phyloP scores from a whole-genome alignment of 208 protist species.

The Acanthamoeba royreba region DNA sequence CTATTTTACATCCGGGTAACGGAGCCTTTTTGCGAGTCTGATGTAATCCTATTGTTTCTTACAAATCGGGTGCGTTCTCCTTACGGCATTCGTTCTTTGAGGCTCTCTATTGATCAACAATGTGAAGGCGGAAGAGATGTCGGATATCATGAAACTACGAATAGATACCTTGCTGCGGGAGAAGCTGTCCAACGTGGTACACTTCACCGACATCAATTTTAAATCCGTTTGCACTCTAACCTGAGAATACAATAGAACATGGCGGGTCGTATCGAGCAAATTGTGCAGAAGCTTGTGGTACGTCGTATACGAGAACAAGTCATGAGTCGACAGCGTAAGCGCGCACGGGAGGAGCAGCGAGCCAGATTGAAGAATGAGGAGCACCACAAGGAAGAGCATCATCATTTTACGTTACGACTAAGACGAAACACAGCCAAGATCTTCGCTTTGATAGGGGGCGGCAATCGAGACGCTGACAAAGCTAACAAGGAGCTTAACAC shows the following conservation, averaged over 20 bases:
- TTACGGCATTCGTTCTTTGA: neutral
- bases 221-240: neutral
- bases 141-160: neutral
- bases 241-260: neutral
- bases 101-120: no score
- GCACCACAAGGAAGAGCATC: neutral
- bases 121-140: slow-evolving; percentile 7
- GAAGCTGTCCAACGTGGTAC: neutral
- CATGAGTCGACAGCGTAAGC: neutral
- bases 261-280: neutral
- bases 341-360: neutral
- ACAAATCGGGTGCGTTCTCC: neutral
- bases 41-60: neutral
- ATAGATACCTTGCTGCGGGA: neutral
- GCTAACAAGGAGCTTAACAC: neutral
- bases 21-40: neutral
- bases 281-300: neutral
- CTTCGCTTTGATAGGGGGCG: neutral
- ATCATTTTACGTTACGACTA: neutral
- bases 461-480: neutral
- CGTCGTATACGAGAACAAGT: neutral
- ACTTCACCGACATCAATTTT: neutral
- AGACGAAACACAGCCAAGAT: neutral
- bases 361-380: no score
- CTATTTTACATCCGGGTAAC: neutral